Base-by-base conservation (phyloP, 1,284 basidiomycete species). In the Cystobasidium slooffiae region DNA sequence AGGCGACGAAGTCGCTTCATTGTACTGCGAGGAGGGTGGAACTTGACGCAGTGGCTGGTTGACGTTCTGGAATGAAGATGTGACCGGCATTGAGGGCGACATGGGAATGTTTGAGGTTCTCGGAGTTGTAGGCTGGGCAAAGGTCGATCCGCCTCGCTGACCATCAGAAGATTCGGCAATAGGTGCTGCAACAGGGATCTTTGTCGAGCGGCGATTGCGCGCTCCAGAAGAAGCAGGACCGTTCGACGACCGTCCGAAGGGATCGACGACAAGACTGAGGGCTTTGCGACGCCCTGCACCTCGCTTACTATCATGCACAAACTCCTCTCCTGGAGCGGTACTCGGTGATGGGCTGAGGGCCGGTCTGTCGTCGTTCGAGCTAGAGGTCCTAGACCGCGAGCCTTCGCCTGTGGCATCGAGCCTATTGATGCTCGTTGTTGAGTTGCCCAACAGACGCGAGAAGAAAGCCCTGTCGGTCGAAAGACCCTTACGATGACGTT, bases 241-340 rank as follows among this genome's bases (percentile, higher is more conserved):
- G 43, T 53, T 73, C 22, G 63, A 65, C 12, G 41, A 56, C 31
- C 87, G 85, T 75, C 85, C 87, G 78, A 92, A 84, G 6, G 90
- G 90, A 78, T 91, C 90, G 4, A 91, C 90, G 87, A 93, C 91
- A 59, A 92, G 87, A 0, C 90, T 92, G 70, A 93, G 84, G 0
- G 92, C 93, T 82, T 91, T 92, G 76, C 91, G 84, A 79, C 80
- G 84, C 85, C 84, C 89, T 14, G 53, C 52, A 6, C 62, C 58
- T 20, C 66, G 70, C 43, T 75, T 78, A n/a, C 62, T 53, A 22
- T 37, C 31, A 20, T 20, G 22, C 14, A 46, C 6, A 16, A 61
- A 46, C 43, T 63, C 61, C 31, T 63, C 61, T n/a, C 61, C 46
- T 24, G 61, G n/a, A 7, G 43, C 44, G n/a, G 61, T 59, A 9